Base-by-base conservation (phyloP, 768 basidiomycete genomes). In the Plicaturopsis crispa region DNA sequence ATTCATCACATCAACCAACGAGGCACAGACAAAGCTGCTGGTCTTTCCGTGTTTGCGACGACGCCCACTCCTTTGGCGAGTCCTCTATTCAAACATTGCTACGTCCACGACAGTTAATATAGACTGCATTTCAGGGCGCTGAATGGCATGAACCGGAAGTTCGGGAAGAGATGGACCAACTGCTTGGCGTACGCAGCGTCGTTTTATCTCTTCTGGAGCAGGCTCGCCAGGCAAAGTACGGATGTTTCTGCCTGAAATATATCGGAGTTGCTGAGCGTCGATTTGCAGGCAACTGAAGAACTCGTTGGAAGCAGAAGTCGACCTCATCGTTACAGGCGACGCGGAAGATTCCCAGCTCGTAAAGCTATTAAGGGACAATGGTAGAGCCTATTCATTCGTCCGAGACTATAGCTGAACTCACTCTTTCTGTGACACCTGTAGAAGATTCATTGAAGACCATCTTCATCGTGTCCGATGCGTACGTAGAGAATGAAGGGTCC, bases 401-500 rank as follows among this genome's bases (percentile, higher is more conserved):
- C 22, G 38, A 41, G 35, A 23, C 22, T 17, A n/a, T 19, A 17
- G 21, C 21, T 24, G 10, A 36, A 35, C 31, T 42, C 10, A 35
- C 22, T 12, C 30, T n/a, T 31, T 36, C 30, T 14, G 23, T 24
- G 13, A n/a, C 17, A 14, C n/a, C 49, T n/a, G n/a, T n/a, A 88
- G 89, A 73, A 51, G 51, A 58, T 13, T 69, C 78, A 41, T 59
- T 93, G 18, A 79, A 78, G 50, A 80, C 76, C 0, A 63, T 94
- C 4, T 90, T 89, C 59, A 85, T 87, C 37, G 83, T 88, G 2
- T 92, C 90, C 1, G 70, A 85, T 38, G 84, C 73, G 11, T 61
- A 58, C 5, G 41, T 90, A 6, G 59, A 56, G 1, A 68, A 75
- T 36, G 61, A 71, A 48, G 63, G 60, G 2, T 67, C 67, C 8